Percentiles rank a stretch among this genome's conserved stretches.
phyloP scores from a whole-genome alignment of 169 alveolate species.

The Cryptosporidium tyzzeri region DNA sequence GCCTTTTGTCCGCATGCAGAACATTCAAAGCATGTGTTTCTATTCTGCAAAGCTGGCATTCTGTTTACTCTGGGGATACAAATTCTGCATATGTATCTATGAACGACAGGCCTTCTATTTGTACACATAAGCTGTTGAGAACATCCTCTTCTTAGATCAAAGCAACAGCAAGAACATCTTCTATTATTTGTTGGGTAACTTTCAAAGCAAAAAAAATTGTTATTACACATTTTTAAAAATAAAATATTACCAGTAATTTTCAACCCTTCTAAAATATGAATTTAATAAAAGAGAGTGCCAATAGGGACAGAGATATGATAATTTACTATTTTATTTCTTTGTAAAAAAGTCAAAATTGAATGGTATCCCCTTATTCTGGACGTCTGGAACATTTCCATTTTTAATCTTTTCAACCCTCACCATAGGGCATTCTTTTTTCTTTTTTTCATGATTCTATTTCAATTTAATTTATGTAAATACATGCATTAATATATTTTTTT shows the following conservation, averaged over 20 bases:
- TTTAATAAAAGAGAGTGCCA: not conserved
- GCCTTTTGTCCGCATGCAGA: constrained; percentile 11
- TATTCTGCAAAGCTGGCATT: not conserved
- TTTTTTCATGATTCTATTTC: not conserved
- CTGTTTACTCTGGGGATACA: constrained; percentile 8
- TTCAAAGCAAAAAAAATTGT: not conserved
- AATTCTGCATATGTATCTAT: constrained; percentile 25
- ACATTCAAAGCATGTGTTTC: not conserved
- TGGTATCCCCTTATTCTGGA: not conserved
- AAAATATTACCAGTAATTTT: not conserved
- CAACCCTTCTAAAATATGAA: not conserved
- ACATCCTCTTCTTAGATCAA: constrained; percentile 17
- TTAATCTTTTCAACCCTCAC: not conserved
- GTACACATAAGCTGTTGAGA: not conserved
- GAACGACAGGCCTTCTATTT: constrained; percentile 1
- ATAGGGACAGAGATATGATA: not conserved
- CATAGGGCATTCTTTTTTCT: not conserved
- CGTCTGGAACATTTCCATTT: not conserved
- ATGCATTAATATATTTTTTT: not conserved
- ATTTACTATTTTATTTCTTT: not conserved
- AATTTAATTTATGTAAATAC: not conserved
- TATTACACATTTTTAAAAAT: constrained; percentile 6
- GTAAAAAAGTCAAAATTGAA: not conserved
- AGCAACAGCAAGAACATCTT: constrained; percentile 13
- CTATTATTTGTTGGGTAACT: not conserved